Evolutionary conservation across 2,329 filamentous ascomycete species (phyloP).

Genomic region (Chaetomium globosum): DNA sequence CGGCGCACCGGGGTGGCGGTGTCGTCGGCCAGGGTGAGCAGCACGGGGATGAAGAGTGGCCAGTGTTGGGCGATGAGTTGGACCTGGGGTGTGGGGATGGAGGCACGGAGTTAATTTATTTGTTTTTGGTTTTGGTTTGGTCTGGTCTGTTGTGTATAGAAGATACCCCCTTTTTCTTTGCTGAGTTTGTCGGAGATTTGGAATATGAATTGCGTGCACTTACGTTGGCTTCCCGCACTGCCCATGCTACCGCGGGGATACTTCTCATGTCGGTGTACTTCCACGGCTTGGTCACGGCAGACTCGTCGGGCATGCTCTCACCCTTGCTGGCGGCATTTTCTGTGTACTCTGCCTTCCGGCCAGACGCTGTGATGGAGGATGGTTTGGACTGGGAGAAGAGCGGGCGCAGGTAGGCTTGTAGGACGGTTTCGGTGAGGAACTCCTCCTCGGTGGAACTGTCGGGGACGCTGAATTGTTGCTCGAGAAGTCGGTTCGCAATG

Average conservation of each 20-base stretch:
- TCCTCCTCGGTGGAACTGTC: constrained; percentile 19
- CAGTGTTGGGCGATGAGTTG: constrained; percentile 59
- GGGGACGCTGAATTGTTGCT: constrained; percentile 37
- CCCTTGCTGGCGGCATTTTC: constrained; percentile 44
- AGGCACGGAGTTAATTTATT: constrained; percentile 22
- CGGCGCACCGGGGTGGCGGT: constrained; percentile 55
- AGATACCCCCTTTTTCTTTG: constrained; percentile 24
- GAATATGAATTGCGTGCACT: constrained; percentile 34
- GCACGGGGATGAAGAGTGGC: constrained; percentile 68
- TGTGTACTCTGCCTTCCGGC: constrained; percentile 56
- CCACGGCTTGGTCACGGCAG: constrained; percentile 59
- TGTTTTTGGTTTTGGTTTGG: neutral
- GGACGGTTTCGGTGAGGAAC: constrained; percentile 59
- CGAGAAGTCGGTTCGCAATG: constrained; percentile 42
- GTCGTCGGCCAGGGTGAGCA: constrained; percentile 71
- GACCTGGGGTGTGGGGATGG: constrained; percentile 39
- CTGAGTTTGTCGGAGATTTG: neutral
- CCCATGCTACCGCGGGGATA: constrained; percentile 64
- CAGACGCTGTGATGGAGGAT: constrained; percentile 57
- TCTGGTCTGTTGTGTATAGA: neutral
- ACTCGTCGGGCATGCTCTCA: constrained; percentile 44
- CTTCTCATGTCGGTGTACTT: constrained; percentile 57
- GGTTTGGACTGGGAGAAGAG: constrained; percentile 64
- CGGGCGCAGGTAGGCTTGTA: constrained; percentile 66
- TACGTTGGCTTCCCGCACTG: constrained; percentile 55